Evolutionary conservation across 805 yeast species (phyloP), one percentile per base, ranked within the genome.

Genomic region (Spathaspora boniae): DNA sequence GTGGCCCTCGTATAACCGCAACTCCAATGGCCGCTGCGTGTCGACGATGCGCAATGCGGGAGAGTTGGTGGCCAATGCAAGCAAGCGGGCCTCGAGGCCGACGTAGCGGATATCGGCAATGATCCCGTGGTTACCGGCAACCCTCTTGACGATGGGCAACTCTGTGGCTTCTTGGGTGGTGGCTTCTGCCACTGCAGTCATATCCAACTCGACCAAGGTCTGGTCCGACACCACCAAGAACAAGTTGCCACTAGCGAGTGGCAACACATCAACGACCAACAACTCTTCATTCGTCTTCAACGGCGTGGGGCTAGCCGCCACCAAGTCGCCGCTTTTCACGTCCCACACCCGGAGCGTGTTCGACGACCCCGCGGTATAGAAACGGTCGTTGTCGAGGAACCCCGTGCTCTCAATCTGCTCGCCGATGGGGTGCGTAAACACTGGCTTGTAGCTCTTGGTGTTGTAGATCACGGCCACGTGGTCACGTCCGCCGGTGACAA

Each of bases 51-150:
- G 70, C 37, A 93, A 62, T 1, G 91, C 80, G 9, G 96, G 95
- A 1, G 98, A 86, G 58, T 93, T 93, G 3, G 98, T 91, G 2
- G 98, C 97, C 45, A 93, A 58, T 4, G 95, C 98, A 29, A 91
- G 56, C 24, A 70, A 61, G 30, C 70, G 55, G 20, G 65, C 54
- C 16, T 67, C 53, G 6, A 86, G 86, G 0, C 93, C 93, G 21
- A 80, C 82, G 51, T 79, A 82, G 46, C 78, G 76, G 65, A 88
- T 72, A 54, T 91, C 98, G 2, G 96, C 95, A 49, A 93, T 80
- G 17, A 93, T 91, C 38, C 97, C 98, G 60, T 91, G 96, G 58
- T 88, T 88, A 47, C 97, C 97, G 1, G 96, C 93, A 47, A 88
- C 69, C 27, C 77, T 71, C 37, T 79, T 67, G 6, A 58, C 48